These are phyloP conservation scores for Blastocystis sp. DNA, from an alignment of 352 stramenopile species.

Conservation along the genomic window DNA sequence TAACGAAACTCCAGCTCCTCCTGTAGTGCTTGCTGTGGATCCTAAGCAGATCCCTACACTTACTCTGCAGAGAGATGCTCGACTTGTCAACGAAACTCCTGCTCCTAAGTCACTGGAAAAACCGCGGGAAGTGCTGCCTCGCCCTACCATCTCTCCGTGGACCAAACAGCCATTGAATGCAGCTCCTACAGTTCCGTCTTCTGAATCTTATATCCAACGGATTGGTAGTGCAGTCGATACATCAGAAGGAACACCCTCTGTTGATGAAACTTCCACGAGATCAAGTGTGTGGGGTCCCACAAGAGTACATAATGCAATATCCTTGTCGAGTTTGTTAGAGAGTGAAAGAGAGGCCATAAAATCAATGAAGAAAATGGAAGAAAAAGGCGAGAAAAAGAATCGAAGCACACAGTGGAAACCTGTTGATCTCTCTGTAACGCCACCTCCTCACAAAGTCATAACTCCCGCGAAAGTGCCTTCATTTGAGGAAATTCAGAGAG, in stretches of 20 bases:
- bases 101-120: not conserved
- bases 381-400: not conserved
- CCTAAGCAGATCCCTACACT: not conserved
- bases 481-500: not conserved
- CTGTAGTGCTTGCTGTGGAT: not conserved
- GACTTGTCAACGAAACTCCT: not conserved
- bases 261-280: not conserved
- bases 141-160: slow-evolving; percentile 15
- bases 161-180: not conserved
- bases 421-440: not conserved
- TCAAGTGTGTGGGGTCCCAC: not conserved
- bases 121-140: not conserved
- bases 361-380: too few species aligned
- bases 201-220: not conserved
- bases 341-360: not conserved
- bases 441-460: not conserved
- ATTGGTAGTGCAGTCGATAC: not conserved
- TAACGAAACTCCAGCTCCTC: not conserved
- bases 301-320: not conserved
- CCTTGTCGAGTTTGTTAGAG: not conserved
- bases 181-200: not conserved
- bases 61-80: not conserved
- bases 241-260: not conserved
- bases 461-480: not conserved
- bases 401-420: not conserved